Evolutionary conservation across 2,329 filamentous ascomycete species (phyloP).

Genomic region (Dactylellina sp.): DNA sequence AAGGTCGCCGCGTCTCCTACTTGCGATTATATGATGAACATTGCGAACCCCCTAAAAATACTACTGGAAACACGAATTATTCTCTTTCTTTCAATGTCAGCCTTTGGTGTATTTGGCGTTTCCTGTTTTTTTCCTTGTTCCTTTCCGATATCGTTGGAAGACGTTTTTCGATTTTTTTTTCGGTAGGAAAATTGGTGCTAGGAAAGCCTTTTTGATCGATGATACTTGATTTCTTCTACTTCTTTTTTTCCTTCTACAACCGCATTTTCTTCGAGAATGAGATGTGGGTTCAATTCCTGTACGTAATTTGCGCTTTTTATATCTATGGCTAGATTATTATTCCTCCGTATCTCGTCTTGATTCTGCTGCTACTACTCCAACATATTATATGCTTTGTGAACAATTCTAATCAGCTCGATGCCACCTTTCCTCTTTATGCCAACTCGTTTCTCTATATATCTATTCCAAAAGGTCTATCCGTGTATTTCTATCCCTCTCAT

Average conservation of each 20-base stretch:
- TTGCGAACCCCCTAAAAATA: too few relatives aligned
- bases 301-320: conserved; percentile 32
- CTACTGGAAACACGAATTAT: too few relatives aligned
- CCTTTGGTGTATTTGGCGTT: conserved; percentile 55
- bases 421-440: too few relatives aligned
- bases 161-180: conserved; percentile 11
- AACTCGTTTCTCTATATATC: too few relatives aligned
- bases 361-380: neutral
- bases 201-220: conserved; percentile 20
- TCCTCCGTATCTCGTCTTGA: neutral
- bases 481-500: too few relatives aligned
- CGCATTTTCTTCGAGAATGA: conserved; percentile 12
- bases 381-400: too few relatives aligned
- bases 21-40: too few relatives aligned
- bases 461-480: too few relatives aligned
- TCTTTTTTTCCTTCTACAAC: conserved; percentile 11
- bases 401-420: too few relatives aligned
- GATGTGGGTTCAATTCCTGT: conserved; percentile 47
- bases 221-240: conserved; percentile 31
- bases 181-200: neutral
- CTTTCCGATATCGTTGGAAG: conserved; percentile 10
- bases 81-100: conserved; percentile 27
- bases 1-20: too few relatives aligned
- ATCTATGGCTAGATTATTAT: neutral
- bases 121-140: conserved; percentile 36